Base-by-base conservation (phyloP, 345 rosid genomes). In the Jatropha curcas region DNA sequence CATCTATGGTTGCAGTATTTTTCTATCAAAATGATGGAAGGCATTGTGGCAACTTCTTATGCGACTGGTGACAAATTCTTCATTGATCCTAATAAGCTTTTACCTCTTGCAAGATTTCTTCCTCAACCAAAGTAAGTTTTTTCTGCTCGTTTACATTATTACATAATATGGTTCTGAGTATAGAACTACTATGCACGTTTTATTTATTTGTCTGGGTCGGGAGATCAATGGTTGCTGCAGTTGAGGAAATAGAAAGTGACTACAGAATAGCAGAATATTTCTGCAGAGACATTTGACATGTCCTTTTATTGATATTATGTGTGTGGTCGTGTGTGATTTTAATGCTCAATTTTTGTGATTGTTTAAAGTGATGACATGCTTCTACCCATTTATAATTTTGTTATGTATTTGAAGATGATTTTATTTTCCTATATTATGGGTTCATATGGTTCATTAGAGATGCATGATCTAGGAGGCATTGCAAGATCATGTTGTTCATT, bases 21-120 rank as follows among this genome's bases (percentile, higher is more conserved):
- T 81, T 92, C 99, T 5, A 52, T 95, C 79, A 92, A 92, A 80
- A 84, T 95, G 99, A 86, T 87, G 92, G 96, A 88, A 84, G 99
- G 98, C 60, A 91, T 95, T 68, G 90, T 92, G 37, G 98, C 99
- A 1, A 89, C 96, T 72, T 90, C 97, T 9, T 92, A 91, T 68
- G 4, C 81, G 0, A 46, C 63, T 0, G 98, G 99, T 17, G 97
- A 92, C 65, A 95, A 89, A 85, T 95, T 95, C 81, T 95, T 33
- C 81, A 92, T 95, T 43, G 91, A 92, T 66, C 98, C 98, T 0
- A 41, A 14, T 31, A 93, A 89, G 83, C 97, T 95, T 46, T 81
- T 92, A 85, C 98, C 97, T 43, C 90, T 95, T 57, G 82, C 93
- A 39, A 88, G 83, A 80, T 95, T 95, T 83, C 92, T 95, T 82